These are phyloP conservation scores for Backusella tarrabulga DNA, from an alignment of 192 early-diverging fungal species.

Conservation along the genomic window DNA sequence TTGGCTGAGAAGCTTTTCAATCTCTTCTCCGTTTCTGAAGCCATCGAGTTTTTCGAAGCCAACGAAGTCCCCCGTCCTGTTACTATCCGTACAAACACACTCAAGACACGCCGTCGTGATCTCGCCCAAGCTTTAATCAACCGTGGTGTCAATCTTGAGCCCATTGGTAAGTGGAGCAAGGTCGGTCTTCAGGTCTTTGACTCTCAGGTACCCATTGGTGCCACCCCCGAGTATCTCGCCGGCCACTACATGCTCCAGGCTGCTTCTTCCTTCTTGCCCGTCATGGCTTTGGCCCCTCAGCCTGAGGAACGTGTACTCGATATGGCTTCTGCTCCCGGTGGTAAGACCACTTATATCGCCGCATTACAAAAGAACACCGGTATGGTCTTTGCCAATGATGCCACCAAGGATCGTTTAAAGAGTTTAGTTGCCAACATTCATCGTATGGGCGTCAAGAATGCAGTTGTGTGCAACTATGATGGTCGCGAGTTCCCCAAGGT, in stretches of 20 bases:
- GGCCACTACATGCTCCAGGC: slow-evolving; percentile 99
- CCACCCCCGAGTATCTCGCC: slow-evolving; percentile 98
- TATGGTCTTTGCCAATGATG: slow-evolving; percentile 95
- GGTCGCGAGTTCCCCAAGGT: slow-evolving; percentile 96
- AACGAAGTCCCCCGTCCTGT: slow-evolving; percentile 96
- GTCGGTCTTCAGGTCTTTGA: slow-evolving; percentile 97
- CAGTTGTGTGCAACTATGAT: slow-evolving; percentile 91
- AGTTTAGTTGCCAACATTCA: slow-evolving; percentile 63
- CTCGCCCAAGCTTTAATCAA: slow-evolving; percentile 93
- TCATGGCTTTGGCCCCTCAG: slow-evolving; percentile 93
- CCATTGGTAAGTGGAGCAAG: slow-evolving; percentile 98
- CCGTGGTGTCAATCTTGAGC: slow-evolving; percentile 97
- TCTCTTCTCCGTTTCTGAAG: slow-evolving; percentile 87
- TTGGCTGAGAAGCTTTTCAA: slow-evolving; percentile 90
- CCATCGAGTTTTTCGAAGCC: slow-evolving; percentile 98
- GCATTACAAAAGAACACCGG: slow-evolving; percentile 98
- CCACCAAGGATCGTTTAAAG: slow-evolving; percentile 90
- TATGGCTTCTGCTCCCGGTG: slow-evolving; percentile 98
- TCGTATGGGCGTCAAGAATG: slow-evolving; percentile 37
- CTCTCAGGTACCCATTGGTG: slow-evolving; percentile 89
- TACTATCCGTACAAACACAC: slow-evolving; percentile 95
- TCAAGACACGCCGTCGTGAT: slow-evolving; percentile 91
- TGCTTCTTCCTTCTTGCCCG: slow-evolving; percentile 96
- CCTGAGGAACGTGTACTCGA: slow-evolving; percentile 93
- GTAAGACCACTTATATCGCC: slow-evolving; percentile 96